Evolutionary conservation across 139 green algal species (phyloP).

Genomic region (Microglena sp.): DNA sequence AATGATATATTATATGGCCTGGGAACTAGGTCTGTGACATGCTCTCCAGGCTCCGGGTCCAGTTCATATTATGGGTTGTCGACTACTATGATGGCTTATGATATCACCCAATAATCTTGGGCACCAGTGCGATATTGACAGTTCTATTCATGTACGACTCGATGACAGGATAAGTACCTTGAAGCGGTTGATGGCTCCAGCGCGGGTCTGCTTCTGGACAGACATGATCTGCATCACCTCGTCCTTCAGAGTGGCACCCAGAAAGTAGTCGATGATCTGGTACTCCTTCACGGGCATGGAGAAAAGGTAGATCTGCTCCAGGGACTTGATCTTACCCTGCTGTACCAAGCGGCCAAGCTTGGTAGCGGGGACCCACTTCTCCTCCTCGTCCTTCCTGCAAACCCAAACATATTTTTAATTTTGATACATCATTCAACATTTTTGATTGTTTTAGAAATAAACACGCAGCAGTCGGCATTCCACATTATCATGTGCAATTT

Average conservation of each 20-base stretch:
- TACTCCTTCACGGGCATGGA: conserved; percentile 98
- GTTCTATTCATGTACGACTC: no score
- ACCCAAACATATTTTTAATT: conserved; percentile 30
- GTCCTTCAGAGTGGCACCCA: conserved; percentile 74
- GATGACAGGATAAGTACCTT: conserved; percentile 61
- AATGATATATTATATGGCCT: no score
- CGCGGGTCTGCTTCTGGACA: conserved; percentile 99
- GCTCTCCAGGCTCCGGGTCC: no score
- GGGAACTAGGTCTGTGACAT: no score
- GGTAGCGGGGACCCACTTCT: conserved; percentile 94
- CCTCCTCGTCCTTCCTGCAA: conserved; percentile 80
- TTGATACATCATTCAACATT: neutral
- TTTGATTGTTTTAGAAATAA: neutral
- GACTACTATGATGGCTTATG: no score
- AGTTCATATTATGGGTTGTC: no score
- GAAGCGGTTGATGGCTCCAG: conserved; percentile 98
- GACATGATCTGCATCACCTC: conserved; percentile 99
- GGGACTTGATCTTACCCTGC: conserved; percentile 96
- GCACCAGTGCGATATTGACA: no score
- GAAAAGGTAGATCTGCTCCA: conserved; percentile 99
- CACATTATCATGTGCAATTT: no score
- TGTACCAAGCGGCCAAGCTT: conserved; percentile 95
- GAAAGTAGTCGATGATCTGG: conserved; percentile 88
- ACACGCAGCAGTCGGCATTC: neutral
- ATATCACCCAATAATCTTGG: no score